Conservation (phyloP, 2,329 filamentous ascomycete species). For the Orbilia quercus region DNA sequence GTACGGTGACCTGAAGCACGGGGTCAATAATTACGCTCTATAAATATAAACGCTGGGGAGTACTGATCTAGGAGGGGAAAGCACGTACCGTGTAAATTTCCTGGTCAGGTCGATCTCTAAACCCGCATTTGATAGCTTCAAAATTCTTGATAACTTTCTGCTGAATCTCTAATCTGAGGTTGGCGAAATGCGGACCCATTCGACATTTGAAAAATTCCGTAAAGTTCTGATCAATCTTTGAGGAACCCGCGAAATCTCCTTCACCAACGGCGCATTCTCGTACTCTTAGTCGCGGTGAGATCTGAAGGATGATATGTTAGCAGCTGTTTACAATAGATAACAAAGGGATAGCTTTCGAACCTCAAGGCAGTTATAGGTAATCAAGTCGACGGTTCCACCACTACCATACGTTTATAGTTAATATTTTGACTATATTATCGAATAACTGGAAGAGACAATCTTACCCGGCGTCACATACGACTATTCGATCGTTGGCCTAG, state of each 20-base stretch:
- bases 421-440: neutral
- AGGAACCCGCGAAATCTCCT: conserved; percentile 49
- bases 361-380: conserved; percentile 54
- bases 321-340: neutral
- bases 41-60: neutral
- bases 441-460: neutral
- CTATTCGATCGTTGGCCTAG: conserved; percentile 46
- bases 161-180: conserved; percentile 46
- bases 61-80: neutral
- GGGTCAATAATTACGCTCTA: neutral
- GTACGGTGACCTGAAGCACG: conserved; percentile 44
- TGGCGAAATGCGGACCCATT: conserved; percentile 51
- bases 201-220: conserved; percentile 44
- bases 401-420: conserved; percentile 2
- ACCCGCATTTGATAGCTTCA: conserved; percentile 57
- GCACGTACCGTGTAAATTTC: conserved; percentile 40
- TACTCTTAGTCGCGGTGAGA: conserved; percentile 45
- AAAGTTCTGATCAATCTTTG: conserved; percentile 50
- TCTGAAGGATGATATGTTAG: conserved; percentile 27
- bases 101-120: conserved; percentile 56
- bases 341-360: conserved; percentile 1
- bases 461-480: conserved; percentile 51
- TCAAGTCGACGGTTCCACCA: conserved; percentile 53
- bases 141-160: conserved; percentile 57
- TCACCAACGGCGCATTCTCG: conserved; percentile 55